Evolutionary conservation across 805 yeast species (phyloP).

Genomic region (Candida rishiriensis): DNA sequence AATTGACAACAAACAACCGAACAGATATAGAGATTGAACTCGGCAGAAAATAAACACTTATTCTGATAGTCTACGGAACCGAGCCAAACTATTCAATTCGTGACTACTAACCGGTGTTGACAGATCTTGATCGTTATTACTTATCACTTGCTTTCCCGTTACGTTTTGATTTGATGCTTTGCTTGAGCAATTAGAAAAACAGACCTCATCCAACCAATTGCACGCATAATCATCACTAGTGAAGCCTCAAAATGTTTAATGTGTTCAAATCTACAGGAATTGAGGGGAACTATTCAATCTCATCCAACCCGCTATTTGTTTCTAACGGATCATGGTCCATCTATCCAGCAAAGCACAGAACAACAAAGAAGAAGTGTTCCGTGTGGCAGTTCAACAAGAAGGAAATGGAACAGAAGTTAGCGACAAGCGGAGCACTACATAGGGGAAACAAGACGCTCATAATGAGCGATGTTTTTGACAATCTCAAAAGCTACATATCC

Average conservation of each 20-base stretch:
- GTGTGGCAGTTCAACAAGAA: slow-evolving; percentile 86
- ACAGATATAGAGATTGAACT: too few species aligned
- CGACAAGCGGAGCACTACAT: slow-evolving; percentile 45
- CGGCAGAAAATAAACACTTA: too few species aligned
- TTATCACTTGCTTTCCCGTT: too few species aligned
- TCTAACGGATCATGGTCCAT: slow-evolving; percentile 79
- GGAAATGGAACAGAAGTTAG: slow-evolving; percentile 55
- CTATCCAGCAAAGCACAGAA: slow-evolving; percentile 74
- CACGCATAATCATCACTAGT: too few species aligned
- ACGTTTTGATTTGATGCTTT: background rate
- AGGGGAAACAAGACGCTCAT: slow-evolving; percentile 45
- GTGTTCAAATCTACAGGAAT: slow-evolving; percentile 56
- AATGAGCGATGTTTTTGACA: slow-evolving; percentile 59
- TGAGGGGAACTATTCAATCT: slow-evolving; percentile 61
- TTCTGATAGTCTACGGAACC: too few species aligned
- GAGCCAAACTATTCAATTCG: too few species aligned
- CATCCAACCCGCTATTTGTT: slow-evolving; percentile 62
- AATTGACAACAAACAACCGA: too few species aligned
- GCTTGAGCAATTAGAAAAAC: background rate
- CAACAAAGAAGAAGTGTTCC: slow-evolving; percentile 59
- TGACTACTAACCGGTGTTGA: background rate
- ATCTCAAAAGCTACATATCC: slow-evolving; percentile 62
- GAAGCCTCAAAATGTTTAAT: slow-evolving; percentile 40
- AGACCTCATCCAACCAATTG: too few species aligned
- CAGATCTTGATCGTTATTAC: background rate